Evolutionary conservation across 495 filamentous ascomycete genomes (phyloP).

Genomic region (Jackrogersella minutella): DNA sequence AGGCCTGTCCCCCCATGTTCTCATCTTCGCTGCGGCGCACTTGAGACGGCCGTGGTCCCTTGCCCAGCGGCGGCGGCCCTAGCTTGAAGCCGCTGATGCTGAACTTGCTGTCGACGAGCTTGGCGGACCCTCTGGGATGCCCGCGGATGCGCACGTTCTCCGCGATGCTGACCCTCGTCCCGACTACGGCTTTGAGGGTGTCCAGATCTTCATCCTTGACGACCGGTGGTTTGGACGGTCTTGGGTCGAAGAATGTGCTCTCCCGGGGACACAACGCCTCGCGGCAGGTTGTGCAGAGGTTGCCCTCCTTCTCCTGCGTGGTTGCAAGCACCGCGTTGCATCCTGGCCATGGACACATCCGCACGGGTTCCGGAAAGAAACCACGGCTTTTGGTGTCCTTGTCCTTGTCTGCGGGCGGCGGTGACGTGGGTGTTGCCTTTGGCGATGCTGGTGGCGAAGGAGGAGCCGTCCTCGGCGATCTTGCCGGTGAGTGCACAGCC

Average conservation of each 20-base stretch:
- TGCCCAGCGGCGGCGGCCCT: constrained; percentile 26
- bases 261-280: constrained; percentile 28
- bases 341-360: constrained; percentile 50
- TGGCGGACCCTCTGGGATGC: background rate
- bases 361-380: constrained; percentile 54
- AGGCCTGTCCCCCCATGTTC: background rate
- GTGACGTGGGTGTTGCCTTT: too few species aligned
- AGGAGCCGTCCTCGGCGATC: background rate
- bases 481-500: background rate
- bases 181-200: background rate
- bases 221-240: too few species aligned
- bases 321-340: constrained; percentile 14
- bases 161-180: background rate
- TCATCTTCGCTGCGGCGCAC: background rate
- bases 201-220: background rate
- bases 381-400: background rate
- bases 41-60: background rate
- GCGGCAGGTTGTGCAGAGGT: constrained; percentile 37
- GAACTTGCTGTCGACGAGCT: background rate
- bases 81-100: constrained; percentile 26
- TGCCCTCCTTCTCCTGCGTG: constrained; percentile 21
- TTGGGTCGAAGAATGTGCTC: constrained; percentile 28
- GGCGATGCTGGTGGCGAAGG: constrained; percentile 2
- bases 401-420: too few species aligned
- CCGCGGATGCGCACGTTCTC: background rate